A percentile compares a stretch with the other conserved stretches of the same genome.
Conservation (phyloP, 2,329 filamentous ascomycete species). For the Penicillium griseofulvum region DNA sequence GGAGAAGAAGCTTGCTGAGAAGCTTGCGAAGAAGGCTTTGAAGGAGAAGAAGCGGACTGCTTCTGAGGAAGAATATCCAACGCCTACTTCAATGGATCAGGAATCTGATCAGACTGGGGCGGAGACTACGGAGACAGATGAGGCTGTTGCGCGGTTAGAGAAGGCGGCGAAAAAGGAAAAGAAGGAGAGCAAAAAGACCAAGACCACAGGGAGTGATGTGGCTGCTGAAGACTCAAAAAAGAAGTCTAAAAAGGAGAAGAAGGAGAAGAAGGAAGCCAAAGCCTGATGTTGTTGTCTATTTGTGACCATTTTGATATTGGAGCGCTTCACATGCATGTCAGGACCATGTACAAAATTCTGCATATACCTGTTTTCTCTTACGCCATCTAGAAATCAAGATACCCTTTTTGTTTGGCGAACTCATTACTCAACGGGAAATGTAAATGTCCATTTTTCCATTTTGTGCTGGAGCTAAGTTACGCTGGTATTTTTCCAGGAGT, state of each 20-base stretch:
- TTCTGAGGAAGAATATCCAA: slow-evolving; percentile 31
- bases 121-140: slow-evolving; percentile 10
- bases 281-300: slow-evolving; percentile 32
- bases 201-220: not conserved
- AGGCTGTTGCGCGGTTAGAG: slow-evolving; percentile 1
- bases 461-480: slow-evolving; percentile 10
- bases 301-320: slow-evolving; percentile 24
- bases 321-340: slow-evolving; percentile 3
- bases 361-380: slow-evolving; percentile 15
- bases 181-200: slow-evolving; percentile 31
- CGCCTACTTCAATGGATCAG: slow-evolving; percentile 29
- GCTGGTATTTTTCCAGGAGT: slow-evolving; percentile 70
- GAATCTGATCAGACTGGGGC: slow-evolving; percentile 27
- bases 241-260: slow-evolving; percentile 49
- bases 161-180: slow-evolving; percentile 24
- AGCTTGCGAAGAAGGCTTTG: slow-evolving; percentile 25
- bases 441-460: slow-evolving; percentile 9
- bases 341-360: slow-evolving; percentile 15
- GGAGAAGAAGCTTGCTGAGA: slow-evolving; percentile 29
- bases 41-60: slow-evolving; percentile 20
- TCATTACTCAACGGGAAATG: slow-evolving; percentile 3
- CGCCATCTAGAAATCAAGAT: slow-evolving; percentile 28
- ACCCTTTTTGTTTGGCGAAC: slow-evolving; percentile 32
- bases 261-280: slow-evolving; percentile 22
- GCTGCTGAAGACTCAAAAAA: slow-evolving; percentile 41